Evolutionary conservation across 495 filamentous ascomycete species (phyloP), one percentile per base, ranked within the genome.

Genomic region (Friedmanniomyces endolithicus): DNA sequence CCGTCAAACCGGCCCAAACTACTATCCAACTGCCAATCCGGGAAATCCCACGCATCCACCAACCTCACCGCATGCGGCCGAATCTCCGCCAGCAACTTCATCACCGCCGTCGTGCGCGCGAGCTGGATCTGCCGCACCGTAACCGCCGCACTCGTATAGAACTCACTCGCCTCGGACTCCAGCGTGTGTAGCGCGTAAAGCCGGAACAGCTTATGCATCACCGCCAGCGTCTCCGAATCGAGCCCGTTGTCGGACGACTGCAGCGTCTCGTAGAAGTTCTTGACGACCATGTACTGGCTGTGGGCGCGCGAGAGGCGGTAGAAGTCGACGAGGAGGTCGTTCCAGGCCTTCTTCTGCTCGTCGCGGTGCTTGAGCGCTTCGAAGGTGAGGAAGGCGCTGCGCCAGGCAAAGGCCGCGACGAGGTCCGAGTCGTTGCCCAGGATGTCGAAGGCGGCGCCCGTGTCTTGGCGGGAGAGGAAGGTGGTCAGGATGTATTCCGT

Each of bases 261-360:
- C 41, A 86, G 74, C n/a, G 81, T 76, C 14, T 80, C 76, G 70
- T 84, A 77, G 71, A 86, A 86, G 70, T 82, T 83, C 70, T 80
- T 83, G 29, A 85, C 80, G 0, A 84, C 71, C 20, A 85, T 70
- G 61, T 85, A 85, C 65, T 86, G 81, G 6, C 78, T 81, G 63
- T 84, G 81, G 8, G 82, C 81, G 2, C 79, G 84, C 35, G 74
- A 79, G 16, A 85, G 72, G 23, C 82, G 78, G 76, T 80, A 84
- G 73, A 86, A 85, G 68, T 86, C 81, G 31, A 86, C 80, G 23
- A 86, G 74, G 11, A 86, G 71, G 57, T 74, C 78, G 67, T 85
- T 86, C 83, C 83, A 86, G 16, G 79, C 75, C 40, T 76, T 74
- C 71, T 83, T 81, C 63, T 84, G 78, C 50, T 77, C 77, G 58